Base-by-base conservation (phyloP, 768 basidiomycete species). In the Lentinula raphanica region DNA sequence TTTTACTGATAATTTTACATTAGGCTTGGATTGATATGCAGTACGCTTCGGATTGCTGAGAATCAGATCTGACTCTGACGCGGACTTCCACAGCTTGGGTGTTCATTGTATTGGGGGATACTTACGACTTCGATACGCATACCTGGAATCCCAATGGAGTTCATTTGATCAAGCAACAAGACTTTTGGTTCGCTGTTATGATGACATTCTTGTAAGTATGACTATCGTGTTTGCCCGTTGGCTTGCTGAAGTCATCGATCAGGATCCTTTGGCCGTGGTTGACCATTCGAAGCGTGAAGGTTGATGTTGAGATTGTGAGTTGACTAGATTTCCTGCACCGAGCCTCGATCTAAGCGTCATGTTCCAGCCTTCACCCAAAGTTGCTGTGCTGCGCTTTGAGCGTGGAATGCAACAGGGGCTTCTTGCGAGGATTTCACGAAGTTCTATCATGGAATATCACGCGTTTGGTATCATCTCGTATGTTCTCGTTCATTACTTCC, bases 331-430 rank as follows among this genome's bases (percentile, higher is more conserved):
- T 19, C n/a, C 25, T 49, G 31, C 19, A 40, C 35, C 19, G n/a
- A 8, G 29, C n/a, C 11, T 25, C 9, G 15, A 38, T 45, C 17
- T 19, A 29, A 40, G 32, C 36, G 40, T 64, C 32, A 23, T 51
- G 48, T 19, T 58, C 35, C 56, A 90, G 88, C 88, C 90, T 39
- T 92, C 90, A 44, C 83, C 86, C 13, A 92, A 91, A 68, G 90
- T 90, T 13, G 89, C 85, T 5, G 75, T 92, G 45, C 75, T 92
- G 62, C 86, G 88, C 49, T 90, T 91, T 64, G 79, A 88, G 71
- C 84, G 90, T 60, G 90, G 90, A 29, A 92, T 92, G 89, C 90
- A 92, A 68, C 90, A 92, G 66, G 89, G 90, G 48, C 73, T 92
- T 54, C 75, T 92, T 49, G 83, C 88, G 65, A 86, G 90, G 65